These are phyloP conservation scores for Cytospora chrysosperma DNA, from an alignment of 2,329 filamentous ascomycete species.

Conservation along the genomic window DNA sequence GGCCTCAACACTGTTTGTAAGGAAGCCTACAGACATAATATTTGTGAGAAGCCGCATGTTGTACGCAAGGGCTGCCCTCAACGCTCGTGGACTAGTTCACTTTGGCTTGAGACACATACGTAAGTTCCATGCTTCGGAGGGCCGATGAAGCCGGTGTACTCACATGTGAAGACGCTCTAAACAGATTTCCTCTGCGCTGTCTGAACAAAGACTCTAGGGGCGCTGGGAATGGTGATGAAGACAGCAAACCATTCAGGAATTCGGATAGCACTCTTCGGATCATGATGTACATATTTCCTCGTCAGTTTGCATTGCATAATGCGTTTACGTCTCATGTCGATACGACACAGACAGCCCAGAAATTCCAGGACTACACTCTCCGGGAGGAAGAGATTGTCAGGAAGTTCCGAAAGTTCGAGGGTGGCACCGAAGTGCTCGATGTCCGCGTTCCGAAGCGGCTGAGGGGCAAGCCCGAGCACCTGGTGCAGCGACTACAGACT, in stretches of 20 bases:
- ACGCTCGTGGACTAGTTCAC: conserved; percentile 63
- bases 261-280: conserved; percentile 62
- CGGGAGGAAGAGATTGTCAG: conserved; percentile 76
- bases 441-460: conserved; percentile 63
- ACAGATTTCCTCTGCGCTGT: conserved; percentile 56
- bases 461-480: conserved; percentile 55
- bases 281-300: conserved; percentile 91
- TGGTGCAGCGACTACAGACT: conserved; percentile 68
- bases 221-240: neutral
- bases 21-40: conserved; percentile 58
- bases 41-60: conserved; percentile 84
- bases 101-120: conserved; percentile 80
- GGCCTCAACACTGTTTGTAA: conserved; percentile 21
- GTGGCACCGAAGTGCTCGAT: conserved; percentile 25
- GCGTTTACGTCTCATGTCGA: conserved; percentile 77
- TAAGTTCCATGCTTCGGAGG: conserved; percentile 44
- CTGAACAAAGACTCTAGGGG: conserved; percentile 17
- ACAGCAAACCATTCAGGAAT: conserved; percentile 33
- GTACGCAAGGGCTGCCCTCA: conserved; percentile 74
- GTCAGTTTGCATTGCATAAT: conserved; percentile 87
- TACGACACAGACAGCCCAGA: conserved; percentile 63
- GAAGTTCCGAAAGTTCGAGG: conserved; percentile 34
- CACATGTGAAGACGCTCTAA: conserved; percentile 67
- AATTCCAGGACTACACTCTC: conserved; percentile 80
- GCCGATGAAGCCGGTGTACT: neutral